Base-by-base conservation (phyloP, 106 monocot species). In the Apostasia ramifera region DNA sequence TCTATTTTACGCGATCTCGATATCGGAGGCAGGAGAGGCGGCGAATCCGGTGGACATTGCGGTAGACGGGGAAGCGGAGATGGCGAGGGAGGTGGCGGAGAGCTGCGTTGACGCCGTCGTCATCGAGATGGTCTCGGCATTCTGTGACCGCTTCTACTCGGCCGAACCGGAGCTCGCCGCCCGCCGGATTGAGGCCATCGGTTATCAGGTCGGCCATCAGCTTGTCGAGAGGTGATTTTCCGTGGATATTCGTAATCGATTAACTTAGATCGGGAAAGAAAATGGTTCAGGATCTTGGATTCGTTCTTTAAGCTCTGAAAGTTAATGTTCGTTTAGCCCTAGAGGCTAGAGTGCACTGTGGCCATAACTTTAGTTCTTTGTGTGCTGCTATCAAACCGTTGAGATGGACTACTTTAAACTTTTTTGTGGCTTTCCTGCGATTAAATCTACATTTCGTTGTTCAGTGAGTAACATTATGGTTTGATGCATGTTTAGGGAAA, bases 121-220 rank as follows among this genome's bases (percentile, higher is more conserved):
- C 15, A 92, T 87, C 51, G 95, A 97, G 86, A 87, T 97, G 95
- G 95, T 97, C n/a, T 84, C 82, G 8, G 76, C 89, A 4, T 97
- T 89, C 79, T 74, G 76, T 79, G 46, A 63, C 66, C 79, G 88
- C 6, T 86, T 97, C 76, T 92, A 86, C 67, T 70, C 84, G 40
- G 63, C 82, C 63, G 89, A 97, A 68, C 88, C 86, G 8, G 95
- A 92, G 15, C 84, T 97, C 70, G 92, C 95, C 59, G 92, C 89
- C 66, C 86, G 89, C 59, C 88, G 95, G 38, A 97, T 97, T 84
- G 95, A 97, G 73, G 86, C 95, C 73, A 97, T 97, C 63, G 95
- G 92, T 3, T 97, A 73, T 73, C 92, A 97, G 81, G 92, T 97
- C 70, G 95, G 95, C 70, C 89, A 84, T 61, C 95, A 97, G 70